Evolutionary conservation across 257 asterid species (phyloP), one percentile per base, ranked within the genome.

Genomic region (Schizonepeta tenuifolia): DNA sequence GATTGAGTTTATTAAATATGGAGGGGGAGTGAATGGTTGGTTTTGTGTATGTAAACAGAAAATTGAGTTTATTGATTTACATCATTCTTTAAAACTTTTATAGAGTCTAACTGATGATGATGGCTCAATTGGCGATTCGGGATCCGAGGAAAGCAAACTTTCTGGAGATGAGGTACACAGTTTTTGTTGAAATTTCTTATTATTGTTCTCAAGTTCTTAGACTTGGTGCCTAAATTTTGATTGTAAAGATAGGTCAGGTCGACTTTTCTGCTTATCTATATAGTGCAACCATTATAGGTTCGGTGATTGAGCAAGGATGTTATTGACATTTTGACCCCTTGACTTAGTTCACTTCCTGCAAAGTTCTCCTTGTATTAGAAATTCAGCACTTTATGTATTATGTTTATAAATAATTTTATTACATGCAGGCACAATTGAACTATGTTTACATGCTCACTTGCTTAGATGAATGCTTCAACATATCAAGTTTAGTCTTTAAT

Each of bases 141-240:
- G 79, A 31, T 78, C 90, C 0, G 87, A 86, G 64, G 73, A 73
- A 12, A 76, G 82, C 74, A 78, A 84, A 46, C 59, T 55, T 72
- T 77, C 87, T 3, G 82, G 78, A 11, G 81, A 87, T 78, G 92
- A 91, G 96, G 96, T 89, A 84, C 60, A 26, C 75, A 75, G 71
- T 60, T 67, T 73, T 75, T 74, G 60, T 64, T 22, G 21, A 53
- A 53, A 50, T 44, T 66, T 8, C 40, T 22, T 18, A 50, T 65
- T 28, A 9, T 47, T 12, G 33, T 68, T 53, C 40, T 33, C 56
- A 12, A 41, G 55, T 50, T 56, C 44, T 44, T 28, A 24, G 60
- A 38, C 31, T 55, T 60, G 31, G 60, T 24, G 28, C 24, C 47
- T 38, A 51, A 22, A 22, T 61, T 33, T 9, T 66, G 28, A 67